A percentile compares a stretch with the other conserved stretches of the same genome.
phyloP scores from a whole-genome alignment of 768 basidiomycete genomes.

The Suillus discolor region DNA sequence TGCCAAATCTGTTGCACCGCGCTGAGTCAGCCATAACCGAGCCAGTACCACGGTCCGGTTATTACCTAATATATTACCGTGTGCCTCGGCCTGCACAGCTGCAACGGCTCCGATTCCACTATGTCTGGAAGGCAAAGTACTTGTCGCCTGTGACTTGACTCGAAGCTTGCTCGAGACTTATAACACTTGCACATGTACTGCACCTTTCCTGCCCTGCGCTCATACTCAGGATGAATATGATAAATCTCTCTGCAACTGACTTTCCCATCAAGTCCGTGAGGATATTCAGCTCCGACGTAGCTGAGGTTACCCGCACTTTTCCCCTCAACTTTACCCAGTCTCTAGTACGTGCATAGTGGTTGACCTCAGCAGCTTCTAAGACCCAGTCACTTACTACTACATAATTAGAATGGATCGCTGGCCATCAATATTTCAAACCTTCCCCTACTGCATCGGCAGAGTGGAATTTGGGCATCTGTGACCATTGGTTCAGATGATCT shows the following conservation, averaged over 20 bases:
- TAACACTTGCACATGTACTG: neutral
- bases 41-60: too few relatives aligned
- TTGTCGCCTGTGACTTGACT: neutral
- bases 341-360: conserved; percentile 5
- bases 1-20: conserved; percentile 58
- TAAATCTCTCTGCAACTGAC: conserved; percentile 7
- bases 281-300: conserved; percentile 16
- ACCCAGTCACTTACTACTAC: neutral
- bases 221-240: neutral
- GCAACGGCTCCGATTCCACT: neutral
- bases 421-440: conserved; percentile 21
- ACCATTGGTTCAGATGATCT: conserved; percentile 13
- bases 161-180: neutral
- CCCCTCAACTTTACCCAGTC: conserved; percentile 17
- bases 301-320: conserved; percentile 23
- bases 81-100: too few relatives aligned
- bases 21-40: too few relatives aligned
- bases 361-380: neutral
- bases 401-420: conserved; percentile 18
- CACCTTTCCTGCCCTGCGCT: neutral
- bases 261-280: conserved; percentile 23
- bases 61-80: too few relatives aligned
- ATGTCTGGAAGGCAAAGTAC: neutral
- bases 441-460: conserved; percentile 7
- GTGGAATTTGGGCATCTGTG: conserved; percentile 17